Evolutionary conservation across 208 protist species (phyloP).

Genomic region (Leishmania amazonensis): DNA sequence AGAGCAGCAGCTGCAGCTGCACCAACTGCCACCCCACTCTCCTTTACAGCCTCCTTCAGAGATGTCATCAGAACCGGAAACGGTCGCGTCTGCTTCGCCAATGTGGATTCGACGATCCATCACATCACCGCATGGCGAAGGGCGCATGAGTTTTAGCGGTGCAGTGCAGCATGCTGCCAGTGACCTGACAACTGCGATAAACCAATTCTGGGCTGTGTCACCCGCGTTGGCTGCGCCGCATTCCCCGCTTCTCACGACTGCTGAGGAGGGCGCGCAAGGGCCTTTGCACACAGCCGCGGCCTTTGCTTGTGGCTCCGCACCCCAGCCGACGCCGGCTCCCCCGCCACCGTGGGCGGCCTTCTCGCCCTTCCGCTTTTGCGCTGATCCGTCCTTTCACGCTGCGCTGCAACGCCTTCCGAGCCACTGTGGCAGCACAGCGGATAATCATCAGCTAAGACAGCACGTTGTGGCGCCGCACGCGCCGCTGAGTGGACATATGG

Average conservation of each 20-base stretch:
- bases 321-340: not conserved
- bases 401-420: conserved; percentile 10
- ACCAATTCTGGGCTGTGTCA: not conserved
- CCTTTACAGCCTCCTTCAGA: not conserved
- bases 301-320: not conserved
- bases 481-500: not conserved
- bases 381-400: conserved; percentile 14
- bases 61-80: not conserved
- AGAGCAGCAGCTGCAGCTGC: not conserved
- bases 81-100: not conserved
- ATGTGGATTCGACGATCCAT: not conserved
- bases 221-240: not conserved
- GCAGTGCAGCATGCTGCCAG: not conserved
- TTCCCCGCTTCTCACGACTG: not conserved
- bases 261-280: not conserved
- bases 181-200: not conserved
- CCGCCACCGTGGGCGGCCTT: conserved; percentile 12
- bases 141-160: not conserved
- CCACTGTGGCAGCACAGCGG: not conserved
- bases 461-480: not conserved
- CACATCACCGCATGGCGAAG: not conserved
- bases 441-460: not conserved
- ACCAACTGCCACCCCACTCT: not conserved
- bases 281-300: not conserved
- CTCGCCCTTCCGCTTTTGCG: conserved; percentile 39